Evolutionary conservation across 2,329 filamentous ascomycete genomes (phyloP), one percentile per base, ranked within the genome.

Genomic region (Simplicillium aogashimaense): DNA sequence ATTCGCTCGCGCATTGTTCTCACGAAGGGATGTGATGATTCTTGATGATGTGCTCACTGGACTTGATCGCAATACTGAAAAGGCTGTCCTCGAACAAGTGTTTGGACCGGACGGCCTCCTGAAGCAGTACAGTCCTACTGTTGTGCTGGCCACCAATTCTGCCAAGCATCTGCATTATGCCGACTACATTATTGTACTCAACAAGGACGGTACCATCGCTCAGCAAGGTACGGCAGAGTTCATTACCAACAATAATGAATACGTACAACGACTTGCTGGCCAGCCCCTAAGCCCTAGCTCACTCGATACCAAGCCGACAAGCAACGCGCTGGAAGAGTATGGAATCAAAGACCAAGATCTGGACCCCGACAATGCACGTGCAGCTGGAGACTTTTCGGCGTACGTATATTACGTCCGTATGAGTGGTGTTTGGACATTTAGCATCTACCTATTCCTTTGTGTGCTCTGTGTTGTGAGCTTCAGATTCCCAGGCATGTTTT

Each of bases 31-130:
- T 2, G 42, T 59, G 7, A 39, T 59, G 2, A 44, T 61, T 7
- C 43, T 61, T 1, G 59, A 61, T 25, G 59, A 61, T 29, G 52
- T 57, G 6, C 47, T 61, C 13, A 59, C 54, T 1, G 59, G 58
- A 3, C 51, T 64, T 3, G 61, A 64, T 38, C 48, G 54, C 6
- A 49, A 59, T 7, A 66, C 64, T 0, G 60, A 65, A 36, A 49
- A 58, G 17, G 52, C 55, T 9, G 58, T 66, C 2, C 60, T 64
- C 29, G 45, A 53, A 0, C 48, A 50, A 2, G 55, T 66, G 0
- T 62, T 67, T 37, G 53, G 56, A 1, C 18, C 20, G 4, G 48
- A 49, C n/a, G 60, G 62, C 0, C 38, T 66, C 9, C 42, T 59
- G 8, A 45, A 43, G 32, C 44, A 40, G 9, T 40, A 47, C n/a